Base-by-base conservation (phyloP, 495 filamentous ascomycete genomes). In the Diplogelasinospora grovesii region DNA sequence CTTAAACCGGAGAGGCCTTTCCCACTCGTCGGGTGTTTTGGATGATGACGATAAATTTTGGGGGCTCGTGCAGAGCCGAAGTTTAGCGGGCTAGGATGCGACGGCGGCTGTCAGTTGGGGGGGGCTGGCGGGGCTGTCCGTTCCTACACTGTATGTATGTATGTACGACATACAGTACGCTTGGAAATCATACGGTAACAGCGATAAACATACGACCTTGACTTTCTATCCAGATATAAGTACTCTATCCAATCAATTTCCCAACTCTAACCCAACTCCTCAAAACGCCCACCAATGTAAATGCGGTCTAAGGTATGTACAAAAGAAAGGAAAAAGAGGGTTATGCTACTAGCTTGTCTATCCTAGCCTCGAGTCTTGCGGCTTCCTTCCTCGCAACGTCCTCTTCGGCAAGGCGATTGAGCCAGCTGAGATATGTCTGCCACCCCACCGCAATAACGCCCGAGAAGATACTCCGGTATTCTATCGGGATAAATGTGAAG, bases 401-500 rank as follows among this genome's bases (percentile, higher is more conserved):
- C 25, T 52, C 47, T 49, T 83, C 84, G 4, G 84, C 86, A 45
- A 66, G 71, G 59, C 82, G 75, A 48, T 94, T 95, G 57, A 96
- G 63, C 62, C 78, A 84, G 39, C 78, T 82, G 46, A 96, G 53
- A 70, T 96, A 96, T 3, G 83, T 86, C 65, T 95, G 89, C 89
- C 89, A 96, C 1, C 85, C 84, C 31, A 94, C 81, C 2, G 86
- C 88, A 51, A 89, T 73, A 10, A 77, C 59, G 10, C 79, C 89
- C 0, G 83, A 78, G 57, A 95, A 89, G 7, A 95, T 66, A 37
- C 77, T 82, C 35, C 89, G 71, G 54, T 83, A 89, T 57, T 89
- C 77, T 16, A 86, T 61, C 20, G 78, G 77, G 13, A 96, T 68
- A 53, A 86, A 90, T 36, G 85, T 82, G 53, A 95, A 94, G 59